Evolutionary conservation across 176 grass and related monocot genomes (phyloP), one percentile per base, ranked within the genome.

Genomic region (Triticum aestivum): DNA sequence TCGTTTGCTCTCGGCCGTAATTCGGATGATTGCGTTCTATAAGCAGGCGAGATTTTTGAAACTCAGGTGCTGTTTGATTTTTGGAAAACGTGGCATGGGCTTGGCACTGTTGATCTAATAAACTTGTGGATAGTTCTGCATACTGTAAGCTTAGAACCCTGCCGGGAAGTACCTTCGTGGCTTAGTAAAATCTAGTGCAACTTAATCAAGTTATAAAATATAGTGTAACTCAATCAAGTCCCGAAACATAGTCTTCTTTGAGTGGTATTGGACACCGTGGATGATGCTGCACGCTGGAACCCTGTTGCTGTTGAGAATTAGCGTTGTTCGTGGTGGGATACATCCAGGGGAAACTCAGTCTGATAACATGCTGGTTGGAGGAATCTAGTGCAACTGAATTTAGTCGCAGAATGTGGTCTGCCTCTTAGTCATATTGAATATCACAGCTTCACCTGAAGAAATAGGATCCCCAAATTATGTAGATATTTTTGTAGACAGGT

Each of bases 341-440:
- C 41, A 49, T 72, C 41, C 75, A 33, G n/a, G 11, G 32, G 33
- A 26, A n/a, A 49, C 20, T 52, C 59, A 45, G 20, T 75, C 61
- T 81, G 77, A 59, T 24, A 2, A 29, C 71, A 26, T 80, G 67
- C 21, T 59, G 75, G 61, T 56, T 45, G n/a, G 24, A 59, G 18
- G 41, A 76, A 66, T 77, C 6, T 68, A 71, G 24, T 75, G 45
- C 42, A 74, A 42, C 66, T 65, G 24, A 56, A 47, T 67, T 52
- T 2, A 65, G 18, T 8, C 4, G 4, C 63, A 17, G 79, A 66
- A 21, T 15, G n/a, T 66, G 23, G 15, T 47, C 64, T 12, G 44
- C 38, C 9, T 75, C 61, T 12, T 59, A 85, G 2, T 85, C 45
- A 89, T 80, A 26, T 65, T 68, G 18, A 27, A 62, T 52, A 72